Evolutionary conservation across 192 early-diverging fungal genomes (phyloP), one percentile per base, ranked within the genome.

Genomic region (Coemansia guatemalensis): DNA sequence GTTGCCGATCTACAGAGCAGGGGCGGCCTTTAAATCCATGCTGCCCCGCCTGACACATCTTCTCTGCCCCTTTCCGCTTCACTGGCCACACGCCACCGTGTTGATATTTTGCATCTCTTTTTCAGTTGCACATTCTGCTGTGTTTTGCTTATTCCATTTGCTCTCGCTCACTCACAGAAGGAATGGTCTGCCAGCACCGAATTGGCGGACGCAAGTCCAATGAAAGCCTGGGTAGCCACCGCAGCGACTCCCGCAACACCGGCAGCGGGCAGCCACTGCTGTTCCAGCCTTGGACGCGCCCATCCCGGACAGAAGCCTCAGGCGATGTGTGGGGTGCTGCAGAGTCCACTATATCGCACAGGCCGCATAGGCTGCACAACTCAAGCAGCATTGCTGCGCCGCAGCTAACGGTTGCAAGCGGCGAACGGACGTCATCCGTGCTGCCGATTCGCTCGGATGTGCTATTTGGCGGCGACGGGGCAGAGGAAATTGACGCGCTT

Each of bases 381-480:
- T 17, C 39, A 17, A 17, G 39, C 14, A 17, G 14, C 14, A 17
- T 44, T 44, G 39, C 39, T 17, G 39, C 39, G 5, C 21, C 52
- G 25, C 52, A 26, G 52, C 52, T 53, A 21, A 29, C 52, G 25
- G 14, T 53, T 17, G 52, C 24, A 5, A 24, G 25, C 4, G 52
- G 23, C 12, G 54, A 30, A 18, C 53, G 26, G 17, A 33, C 11
- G 32, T 35, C 54, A 1, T 25, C 39, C 1, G 39, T 33, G 5
- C 27, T 30, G n/a, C 29, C 54, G 0, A 23, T 56, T 33, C 27
- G 54, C 32, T 56, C 54, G n/a, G 54, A 56, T 27, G 54, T 56
- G 30, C 30, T 56, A 21, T 30, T 56, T 30, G 54, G 54, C 18
- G 21, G n/a, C 30, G 17, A 27, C 29, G 30, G 8, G 27, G n/a